A percentile compares a stretch with the other conserved stretches of the same genome.
Evolutionary conservation across 306 rosid species (phyloP).

Genomic region (Vigna nakashimae): DNA sequence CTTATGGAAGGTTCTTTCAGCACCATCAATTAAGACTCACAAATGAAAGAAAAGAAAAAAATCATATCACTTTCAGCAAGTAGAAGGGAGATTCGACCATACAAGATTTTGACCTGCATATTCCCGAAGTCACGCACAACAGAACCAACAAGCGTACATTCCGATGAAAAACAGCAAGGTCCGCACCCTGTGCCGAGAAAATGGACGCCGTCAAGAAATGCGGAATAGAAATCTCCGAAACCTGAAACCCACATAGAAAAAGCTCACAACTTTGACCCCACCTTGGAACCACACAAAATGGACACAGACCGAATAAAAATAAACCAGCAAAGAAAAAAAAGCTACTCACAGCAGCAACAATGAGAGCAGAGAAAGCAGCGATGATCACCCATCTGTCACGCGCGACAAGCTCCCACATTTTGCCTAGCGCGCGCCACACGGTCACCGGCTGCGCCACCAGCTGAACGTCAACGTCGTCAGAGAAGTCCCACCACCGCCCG

Average conservation of each 20-base stretch:
- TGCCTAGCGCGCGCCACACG: conserved; percentile 69
- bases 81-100: conserved; percentile 78
- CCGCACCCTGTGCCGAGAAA: conserved; percentile 83
- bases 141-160: conserved; percentile 80
- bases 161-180: conserved; percentile 69
- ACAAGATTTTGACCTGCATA: conserved; percentile 99
- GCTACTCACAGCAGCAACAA: conserved; percentile 71
- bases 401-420: conserved; percentile 90
- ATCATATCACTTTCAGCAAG: conserved; percentile 17
- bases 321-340: not conserved
- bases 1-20: not conserved
- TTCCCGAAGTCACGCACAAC: conserved; percentile 80
- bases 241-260: conserved; percentile 53
- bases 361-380: conserved; percentile 78
- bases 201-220: conserved; percentile 92
- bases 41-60: not conserved
- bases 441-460: conserved; percentile 72
- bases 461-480: conserved; percentile 56
- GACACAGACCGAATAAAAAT: not conserved
- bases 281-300: not conserved
- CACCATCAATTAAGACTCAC: not conserved
- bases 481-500: conserved; percentile 86
- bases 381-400: conserved; percentile 83
- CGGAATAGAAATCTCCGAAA: conserved; percentile 87
- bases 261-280: conserved; percentile 21